Evolutionary conservation across 495 filamentous ascomycete species (phyloP).

Genomic region (Aspergillus indologenus): DNA sequence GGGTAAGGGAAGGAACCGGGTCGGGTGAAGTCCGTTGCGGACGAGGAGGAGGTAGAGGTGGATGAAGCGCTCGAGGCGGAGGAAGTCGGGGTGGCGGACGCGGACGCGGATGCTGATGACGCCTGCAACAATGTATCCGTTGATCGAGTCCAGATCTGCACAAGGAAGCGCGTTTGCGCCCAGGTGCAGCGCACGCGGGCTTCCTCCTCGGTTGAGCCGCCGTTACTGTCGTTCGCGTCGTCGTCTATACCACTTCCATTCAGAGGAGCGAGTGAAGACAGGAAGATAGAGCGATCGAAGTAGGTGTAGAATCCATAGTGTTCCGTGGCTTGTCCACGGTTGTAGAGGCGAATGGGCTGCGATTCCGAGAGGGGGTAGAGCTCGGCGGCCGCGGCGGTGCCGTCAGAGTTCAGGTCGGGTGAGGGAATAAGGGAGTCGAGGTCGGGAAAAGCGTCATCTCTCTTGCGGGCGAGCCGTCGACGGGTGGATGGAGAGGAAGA

Average conservation of each 20-base stretch:
- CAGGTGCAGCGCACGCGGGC: conserved; percentile 75
- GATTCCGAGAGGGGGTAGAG: conserved; percentile 63
- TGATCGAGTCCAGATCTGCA: conserved; percentile 83
- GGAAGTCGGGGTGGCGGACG: conserved; percentile 22
- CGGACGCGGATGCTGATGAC: conserved; percentile 25
- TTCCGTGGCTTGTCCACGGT: conserved; percentile 73
- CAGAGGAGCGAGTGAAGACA: conserved; percentile 50
- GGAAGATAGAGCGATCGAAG: conserved; percentile 84
- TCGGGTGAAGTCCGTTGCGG: conserved; percentile 51
- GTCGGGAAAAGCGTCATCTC: conserved; percentile 41
- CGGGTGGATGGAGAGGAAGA: conserved; percentile 26
- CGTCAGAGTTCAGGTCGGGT: conserved; percentile 59
- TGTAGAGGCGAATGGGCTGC: conserved; percentile 82
- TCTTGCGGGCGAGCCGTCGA: conserved; percentile 23
- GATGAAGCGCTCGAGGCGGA: conserved; percentile 18
- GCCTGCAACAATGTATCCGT: conserved; percentile 20
- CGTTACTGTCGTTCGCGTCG: conserved; percentile 55
- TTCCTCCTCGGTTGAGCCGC: conserved; percentile 57
- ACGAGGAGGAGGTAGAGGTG: conserved; percentile 31
- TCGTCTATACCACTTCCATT: conserved; percentile 30
- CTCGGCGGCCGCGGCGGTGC: conserved; percentile 66
- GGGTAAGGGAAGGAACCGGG: conserved; percentile 86
- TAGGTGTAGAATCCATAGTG: conserved; percentile 95
- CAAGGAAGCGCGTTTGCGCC: conserved; percentile 78
- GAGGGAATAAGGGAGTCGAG: conserved; percentile 55